Conservation (phyloP, 768 basidiomycete species). For the Boletus sp. region DNA sequence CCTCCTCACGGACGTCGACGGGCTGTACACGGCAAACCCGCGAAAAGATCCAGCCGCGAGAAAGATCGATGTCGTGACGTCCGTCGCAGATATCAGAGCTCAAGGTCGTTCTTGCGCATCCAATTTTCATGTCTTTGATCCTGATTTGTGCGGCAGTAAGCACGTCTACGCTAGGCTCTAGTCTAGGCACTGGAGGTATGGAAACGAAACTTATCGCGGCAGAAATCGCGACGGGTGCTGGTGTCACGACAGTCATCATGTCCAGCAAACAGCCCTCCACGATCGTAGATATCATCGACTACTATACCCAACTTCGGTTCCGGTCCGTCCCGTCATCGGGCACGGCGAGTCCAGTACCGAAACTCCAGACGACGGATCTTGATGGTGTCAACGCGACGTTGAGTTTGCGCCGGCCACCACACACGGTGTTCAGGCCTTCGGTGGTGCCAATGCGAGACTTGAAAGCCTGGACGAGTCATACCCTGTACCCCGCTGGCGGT, state of each 20-base stretch:
- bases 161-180: constrained; percentile 88
- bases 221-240: constrained; percentile 93
- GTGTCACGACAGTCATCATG: constrained; percentile 87
- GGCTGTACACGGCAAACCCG: constrained; percentile 93
- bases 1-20: constrained; percentile 94
- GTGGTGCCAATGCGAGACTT: constrained; percentile 73
- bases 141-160: constrained; percentile 55
- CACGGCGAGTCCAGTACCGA: constrained; percentile 25
- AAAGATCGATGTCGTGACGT: constrained; percentile 78
- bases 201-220: constrained; percentile 98
- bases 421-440: constrained; percentile 85
- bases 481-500: constrained; percentile 82
- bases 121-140: neutral
- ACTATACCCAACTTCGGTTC: constrained; percentile 48
- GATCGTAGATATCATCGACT: constrained; percentile 80
- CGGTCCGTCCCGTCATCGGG: constrained; percentile 35
- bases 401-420: constrained; percentile 56
- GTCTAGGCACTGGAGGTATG: constrained; percentile 97
- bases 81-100: constrained; percentile 74
- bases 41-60: constrained; percentile 81
- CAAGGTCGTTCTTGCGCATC: constrained; percentile 52
- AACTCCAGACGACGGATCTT: constrained; percentile 22
- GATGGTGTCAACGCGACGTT: constrained; percentile 22
- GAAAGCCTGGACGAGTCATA: constrained; percentile 97
- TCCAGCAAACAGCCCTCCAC: constrained; percentile 75